A percentile compares a stretch with the other conserved stretches of the same genome.
Evolutionary conservation across 1,139 yeast species (phyloP).

Genomic region (Blastobotrys serpentis): DNA sequence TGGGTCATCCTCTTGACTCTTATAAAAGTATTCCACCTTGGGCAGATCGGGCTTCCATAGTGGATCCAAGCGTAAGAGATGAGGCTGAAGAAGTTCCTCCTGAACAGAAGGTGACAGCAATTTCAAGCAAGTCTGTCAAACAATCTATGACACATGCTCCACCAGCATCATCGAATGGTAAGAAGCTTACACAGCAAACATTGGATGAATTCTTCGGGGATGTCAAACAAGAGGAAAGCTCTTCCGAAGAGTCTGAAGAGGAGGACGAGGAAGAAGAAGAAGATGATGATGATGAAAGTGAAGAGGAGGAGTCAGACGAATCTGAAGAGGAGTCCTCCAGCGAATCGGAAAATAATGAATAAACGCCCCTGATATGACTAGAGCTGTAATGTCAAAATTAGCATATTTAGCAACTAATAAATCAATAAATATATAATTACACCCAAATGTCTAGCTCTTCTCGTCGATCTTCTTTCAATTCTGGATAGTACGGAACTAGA

Average conservation of each 20-base stretch:
- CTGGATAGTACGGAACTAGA: constrained; percentile 81
- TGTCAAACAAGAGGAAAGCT: constrained; percentile 27
- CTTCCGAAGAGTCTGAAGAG: constrained; percentile 28
- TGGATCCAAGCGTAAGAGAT: constrained; percentile 35
- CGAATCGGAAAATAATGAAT: too few species aligned
- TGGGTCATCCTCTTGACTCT: constrained; percentile 38
- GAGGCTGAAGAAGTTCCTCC: constrained; percentile 23
- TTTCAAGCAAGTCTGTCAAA: constrained; percentile 12
- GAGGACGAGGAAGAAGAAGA: constrained; percentile 22
- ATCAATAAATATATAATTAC: constrained; percentile 21
- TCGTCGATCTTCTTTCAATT: constrained; percentile 39
- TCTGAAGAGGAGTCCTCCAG: constrained; percentile 24
- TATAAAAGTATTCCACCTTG: constrained; percentile 35
- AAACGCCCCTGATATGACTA: background rate
- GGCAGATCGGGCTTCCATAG: constrained; percentile 30
- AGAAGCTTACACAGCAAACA: constrained; percentile 62
- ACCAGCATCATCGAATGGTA: constrained; percentile 26
- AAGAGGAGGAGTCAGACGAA: constrained; percentile 30
- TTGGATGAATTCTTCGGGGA: constrained; percentile 83
- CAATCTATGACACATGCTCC: constrained; percentile 21
- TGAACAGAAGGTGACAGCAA: constrained; percentile 12
- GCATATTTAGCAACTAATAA: too few species aligned
- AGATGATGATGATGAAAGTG: constrained; percentile 22
- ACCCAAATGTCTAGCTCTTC: constrained; percentile 47
- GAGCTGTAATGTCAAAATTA: background rate